Evolutionary conservation across 2,329 filamentous ascomycete genomes (phyloP).

Genomic region (Epichloe aotearoae): DNA sequence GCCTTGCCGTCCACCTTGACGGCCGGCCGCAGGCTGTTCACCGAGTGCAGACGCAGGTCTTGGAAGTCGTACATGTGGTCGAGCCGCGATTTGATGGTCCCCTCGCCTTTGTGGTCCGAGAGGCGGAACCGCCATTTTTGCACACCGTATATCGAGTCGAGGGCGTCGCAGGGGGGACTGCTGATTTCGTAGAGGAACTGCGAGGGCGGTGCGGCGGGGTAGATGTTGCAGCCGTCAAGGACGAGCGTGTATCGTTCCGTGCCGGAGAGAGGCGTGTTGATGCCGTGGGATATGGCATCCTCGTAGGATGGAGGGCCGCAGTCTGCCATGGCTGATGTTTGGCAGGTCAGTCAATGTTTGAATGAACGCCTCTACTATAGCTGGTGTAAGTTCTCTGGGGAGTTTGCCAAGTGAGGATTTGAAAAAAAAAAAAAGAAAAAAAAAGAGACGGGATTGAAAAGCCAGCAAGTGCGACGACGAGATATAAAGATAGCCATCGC

Average conservation of each 20-base stretch:
- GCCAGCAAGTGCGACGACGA: background rate
- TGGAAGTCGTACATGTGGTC: constrained; percentile 19
- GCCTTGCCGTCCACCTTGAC: constrained; percentile 11
- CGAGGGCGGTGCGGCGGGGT: constrained; percentile 8
- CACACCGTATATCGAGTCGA: constrained; percentile 10
- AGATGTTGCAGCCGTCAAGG: constrained; percentile 11
- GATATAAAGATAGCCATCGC: background rate
- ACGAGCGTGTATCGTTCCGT: constrained; percentile 7
- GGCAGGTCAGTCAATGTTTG: too few species aligned
- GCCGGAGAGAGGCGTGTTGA: background rate
- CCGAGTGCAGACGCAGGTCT: background rate
- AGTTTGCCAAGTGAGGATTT: too few species aligned
- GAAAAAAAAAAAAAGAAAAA: too few species aligned
- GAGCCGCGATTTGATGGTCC: constrained; percentile 9
- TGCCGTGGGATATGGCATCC: background rate
- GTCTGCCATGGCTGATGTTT: background rate
- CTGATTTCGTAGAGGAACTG: constrained; percentile 15
- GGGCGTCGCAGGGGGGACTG: constrained; percentile 10
- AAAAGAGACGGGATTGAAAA: too few species aligned
- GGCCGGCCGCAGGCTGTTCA: constrained; percentile 5
- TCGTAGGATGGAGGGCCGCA: constrained; percentile 2
- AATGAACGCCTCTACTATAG: too few species aligned
- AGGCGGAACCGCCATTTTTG: constrained; percentile 16
- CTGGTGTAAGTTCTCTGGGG: too few species aligned
- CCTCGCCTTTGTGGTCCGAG: constrained; percentile 4